These are phyloP conservation scores for Pulveroboletus frians DNA, from an alignment of 768 basidiomycete species.

Conservation along the genomic window DNA sequence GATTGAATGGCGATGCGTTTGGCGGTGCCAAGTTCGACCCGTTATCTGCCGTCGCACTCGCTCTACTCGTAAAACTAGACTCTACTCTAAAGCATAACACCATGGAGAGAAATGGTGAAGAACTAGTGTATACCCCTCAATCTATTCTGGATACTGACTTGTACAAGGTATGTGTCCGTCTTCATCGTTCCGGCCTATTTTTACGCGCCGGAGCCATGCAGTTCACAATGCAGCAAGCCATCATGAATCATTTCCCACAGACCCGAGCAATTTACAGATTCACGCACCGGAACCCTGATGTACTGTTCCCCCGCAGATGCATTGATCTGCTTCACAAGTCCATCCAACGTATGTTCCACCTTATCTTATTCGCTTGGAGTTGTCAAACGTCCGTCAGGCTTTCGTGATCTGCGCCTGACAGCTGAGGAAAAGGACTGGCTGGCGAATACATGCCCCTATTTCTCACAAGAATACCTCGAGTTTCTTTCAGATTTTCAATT, in stretches of 20 bases:
- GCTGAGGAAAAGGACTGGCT: slow-evolving; percentile 66
- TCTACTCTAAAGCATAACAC: background rate
- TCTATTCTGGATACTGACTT: slow-evolving; percentile 91
- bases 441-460: slow-evolving; percentile 61
- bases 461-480: slow-evolving; percentile 66
- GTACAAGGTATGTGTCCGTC: slow-evolving; percentile 66
- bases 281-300: slow-evolving; percentile 65
- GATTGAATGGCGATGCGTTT: too few species aligned
- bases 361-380: slow-evolving; percentile 1
- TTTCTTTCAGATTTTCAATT: slow-evolving; percentile 69
- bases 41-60: too few species aligned
- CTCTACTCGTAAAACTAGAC: background rate
- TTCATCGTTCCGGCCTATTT: background rate
- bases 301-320: slow-evolving; percentile 50
- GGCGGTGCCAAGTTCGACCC: too few species aligned
- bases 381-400: slow-evolving; percentile 45
- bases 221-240: slow-evolving; percentile 96
- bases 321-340: slow-evolving; percentile 39
- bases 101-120: slow-evolving; percentile 12
- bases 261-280: slow-evolving; percentile 71
- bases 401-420: slow-evolving; percentile 58
- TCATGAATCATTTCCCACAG: slow-evolving; percentile 71
- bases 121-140: slow-evolving; percentile 13
- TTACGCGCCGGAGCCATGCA: slow-evolving; percentile 25
- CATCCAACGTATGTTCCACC: slow-evolving; percentile 50